Evolutionary conservation across 306 rosid genomes (phyloP), one percentile per base, ranked within the genome.

Genomic region (Inga oerstediana): DNA sequence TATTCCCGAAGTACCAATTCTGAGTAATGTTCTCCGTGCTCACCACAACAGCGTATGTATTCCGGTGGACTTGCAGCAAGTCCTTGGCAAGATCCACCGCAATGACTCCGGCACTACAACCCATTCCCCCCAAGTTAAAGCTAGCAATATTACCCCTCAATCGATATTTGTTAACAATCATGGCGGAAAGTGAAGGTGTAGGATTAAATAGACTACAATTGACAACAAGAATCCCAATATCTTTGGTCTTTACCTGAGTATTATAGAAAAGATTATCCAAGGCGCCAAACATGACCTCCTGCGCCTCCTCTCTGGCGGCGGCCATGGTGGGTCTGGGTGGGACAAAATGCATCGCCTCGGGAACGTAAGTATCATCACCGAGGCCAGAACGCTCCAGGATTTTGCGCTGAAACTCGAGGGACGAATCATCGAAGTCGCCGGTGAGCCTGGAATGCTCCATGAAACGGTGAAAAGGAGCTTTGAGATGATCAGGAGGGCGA

Each of bases 41-140:
- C 15, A 91, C 94, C 64, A 91, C 90, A 75, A 93, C 91, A 49
- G 97, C 97, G 35, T 77, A 83, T 67, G 97, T 92, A 75, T 91
- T 93, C 82, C 93, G 82, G 58, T 91, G 97, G 81, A 93, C 79
- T 69, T 83, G 91, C 82, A 91, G 54, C 84, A 93, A 76, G 67
- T 93, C 97, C 85, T 88, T 91, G 0, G 97, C 97, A 20, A 93
- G 88, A 82, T 93, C 97, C 76, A 88, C 75, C 3, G 97, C 94
- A 52, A 93, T 91, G 65, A 93, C 97, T 65, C 94, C 97, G 72
- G 93, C 92, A 80, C 97, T 88, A 16, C 97, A 93, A 4, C 93
- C 97, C 97, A 93, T 93, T 51, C 97, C 97, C 4, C 97, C 97
- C 77, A 93, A 72, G 88, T 91, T 93, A n/a, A 82, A 93, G 78